These are phyloP conservation scores for Dioszegia aurantiaca DNA, from an alignment of 768 basidiomycete species.

Conservation along the genomic window DNA sequence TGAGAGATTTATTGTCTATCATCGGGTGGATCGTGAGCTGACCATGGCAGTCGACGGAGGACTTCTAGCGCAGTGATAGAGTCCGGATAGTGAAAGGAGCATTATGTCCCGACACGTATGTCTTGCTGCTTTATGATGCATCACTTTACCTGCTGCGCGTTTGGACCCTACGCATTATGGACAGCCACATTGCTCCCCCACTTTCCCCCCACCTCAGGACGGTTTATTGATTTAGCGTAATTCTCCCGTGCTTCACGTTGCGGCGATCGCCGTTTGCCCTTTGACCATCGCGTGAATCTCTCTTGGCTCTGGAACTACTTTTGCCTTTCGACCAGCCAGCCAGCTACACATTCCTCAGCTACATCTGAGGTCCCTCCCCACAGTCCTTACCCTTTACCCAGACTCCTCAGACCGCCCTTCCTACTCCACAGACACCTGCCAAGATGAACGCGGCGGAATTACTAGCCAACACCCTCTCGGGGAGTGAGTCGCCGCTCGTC, in stretches of 20 bases:
- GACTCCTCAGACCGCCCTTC: neutral
- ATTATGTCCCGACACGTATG: too few relatives aligned
- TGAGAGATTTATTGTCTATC: too few relatives aligned
- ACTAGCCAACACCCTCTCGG: constrained; percentile 85
- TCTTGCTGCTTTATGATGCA: too few relatives aligned
- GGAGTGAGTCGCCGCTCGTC: constrained; percentile 59
- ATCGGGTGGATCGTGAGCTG: neutral
- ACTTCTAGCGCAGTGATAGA: neutral
- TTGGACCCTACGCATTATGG: too few relatives aligned
- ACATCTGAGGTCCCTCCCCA: neutral
- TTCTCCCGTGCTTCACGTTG: neutral
- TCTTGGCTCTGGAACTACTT: neutral
- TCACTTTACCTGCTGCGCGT: too few relatives aligned
- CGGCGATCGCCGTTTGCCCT: constrained; percentile 2
- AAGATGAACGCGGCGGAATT: constrained; percentile 88
- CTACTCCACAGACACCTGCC: neutral
- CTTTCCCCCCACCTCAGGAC: too few relatives aligned
- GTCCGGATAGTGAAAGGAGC: too few relatives aligned
- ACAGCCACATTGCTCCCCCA: too few relatives aligned
- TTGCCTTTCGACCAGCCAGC: too few relatives aligned
- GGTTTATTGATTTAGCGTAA: neutral
- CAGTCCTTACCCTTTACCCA: neutral
- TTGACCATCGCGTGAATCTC: neutral
- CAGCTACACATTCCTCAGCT: neutral
- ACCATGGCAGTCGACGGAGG: constrained; percentile 4